Conservation (phyloP, 2,329 filamentous ascomycete species). For the Dissoconium aciculare region DNA sequence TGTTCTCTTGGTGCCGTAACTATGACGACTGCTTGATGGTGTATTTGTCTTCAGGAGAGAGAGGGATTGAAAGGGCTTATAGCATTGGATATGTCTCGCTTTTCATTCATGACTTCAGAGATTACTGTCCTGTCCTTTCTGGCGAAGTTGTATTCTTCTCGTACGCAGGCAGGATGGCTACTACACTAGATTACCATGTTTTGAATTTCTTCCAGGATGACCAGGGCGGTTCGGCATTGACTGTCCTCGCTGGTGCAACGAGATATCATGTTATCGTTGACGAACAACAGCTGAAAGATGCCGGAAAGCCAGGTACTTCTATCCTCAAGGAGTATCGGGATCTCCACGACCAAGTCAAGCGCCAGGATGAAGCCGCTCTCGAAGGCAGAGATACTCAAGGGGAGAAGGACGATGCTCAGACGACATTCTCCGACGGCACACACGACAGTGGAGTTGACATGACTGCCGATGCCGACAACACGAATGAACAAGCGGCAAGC, state of each 20-base stretch:
- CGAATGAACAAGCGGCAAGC: conserved; percentile 9
- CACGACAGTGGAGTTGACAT: conserved; percentile 20
- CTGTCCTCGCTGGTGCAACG: conserved; percentile 17
- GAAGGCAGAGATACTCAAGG: conserved; percentile 5
- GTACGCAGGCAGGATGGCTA: conserved; percentile 7
- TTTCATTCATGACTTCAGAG: too few species aligned
- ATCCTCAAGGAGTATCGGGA: conserved; percentile 13
- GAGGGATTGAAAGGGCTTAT: too few species aligned
- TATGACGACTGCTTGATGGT: too few species aligned
- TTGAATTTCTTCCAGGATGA: conserved; percentile 23
- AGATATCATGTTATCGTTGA: conserved; percentile 24
- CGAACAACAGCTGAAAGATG: conserved; percentile 11
- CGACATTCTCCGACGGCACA: conserved; percentile 2
- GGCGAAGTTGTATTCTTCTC: background rate
- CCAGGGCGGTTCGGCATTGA: conserved; percentile 21
- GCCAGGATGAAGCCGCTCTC: conserved; percentile 8
- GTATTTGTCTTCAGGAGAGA: too few species aligned
- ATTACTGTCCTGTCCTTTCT: background rate
- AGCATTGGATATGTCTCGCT: too few species aligned
- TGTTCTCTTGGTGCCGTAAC: too few species aligned
- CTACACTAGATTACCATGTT: conserved; percentile 15
- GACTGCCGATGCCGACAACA: conserved; percentile 7
- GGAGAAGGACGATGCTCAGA: conserved; percentile 4
- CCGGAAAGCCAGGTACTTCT: conserved; percentile 10
- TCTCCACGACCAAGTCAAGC: conserved; percentile 14